Evolutionary conservation across 805 yeast species (phyloP).

Genomic region (Sungouiella blattae): DNA sequence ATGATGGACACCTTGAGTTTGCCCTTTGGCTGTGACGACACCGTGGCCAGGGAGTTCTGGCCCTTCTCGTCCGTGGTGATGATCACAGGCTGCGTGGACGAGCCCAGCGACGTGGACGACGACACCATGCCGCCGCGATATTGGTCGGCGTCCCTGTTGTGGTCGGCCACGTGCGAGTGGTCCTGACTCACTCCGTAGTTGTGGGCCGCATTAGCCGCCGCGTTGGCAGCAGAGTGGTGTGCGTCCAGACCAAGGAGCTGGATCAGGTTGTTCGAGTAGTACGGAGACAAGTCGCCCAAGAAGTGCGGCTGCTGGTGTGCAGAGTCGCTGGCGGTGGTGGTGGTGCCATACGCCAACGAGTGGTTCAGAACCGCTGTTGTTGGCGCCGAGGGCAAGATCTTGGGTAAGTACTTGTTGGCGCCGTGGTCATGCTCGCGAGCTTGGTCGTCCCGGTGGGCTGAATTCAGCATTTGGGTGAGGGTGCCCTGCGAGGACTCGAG

Average conservation of each 20-base stretch:
- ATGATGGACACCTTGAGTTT: constrained; percentile 75
- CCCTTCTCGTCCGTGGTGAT: constrained; percentile 43
- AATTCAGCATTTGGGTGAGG: no score
- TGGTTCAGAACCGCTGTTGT: constrained; percentile 66
- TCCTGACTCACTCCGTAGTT: constrained; percentile 3
- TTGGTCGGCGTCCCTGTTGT: no score
- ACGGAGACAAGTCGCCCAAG: constrained; percentile 17
- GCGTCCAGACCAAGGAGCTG: not conserved
- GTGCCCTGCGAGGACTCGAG: constrained; percentile 4
- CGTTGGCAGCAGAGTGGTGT: not conserved
- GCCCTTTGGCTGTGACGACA: constrained; percentile 61
- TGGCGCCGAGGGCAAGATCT: constrained; percentile 46
- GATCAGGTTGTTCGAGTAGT: constrained; percentile 13
- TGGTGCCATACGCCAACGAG: constrained; percentile 68
- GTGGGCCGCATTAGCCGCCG: constrained; percentile 3
- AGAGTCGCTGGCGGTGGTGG: constrained; percentile 20
- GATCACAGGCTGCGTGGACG: constrained; percentile 24
- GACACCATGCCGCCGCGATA: constrained; percentile 4
- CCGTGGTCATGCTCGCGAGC: constrained; percentile 1
- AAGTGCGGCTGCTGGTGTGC: constrained; percentile 14
- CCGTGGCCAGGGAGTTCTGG: constrained; percentile 25
- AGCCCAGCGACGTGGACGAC: constrained; percentile 9
- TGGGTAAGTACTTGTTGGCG: constrained; percentile 28
- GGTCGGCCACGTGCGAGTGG: no score
- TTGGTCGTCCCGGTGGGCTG: no score